These are phyloP conservation scores for Syzygium oleosum DNA, from an alignment of 345 rosid species.

Conservation along the genomic window DNA sequence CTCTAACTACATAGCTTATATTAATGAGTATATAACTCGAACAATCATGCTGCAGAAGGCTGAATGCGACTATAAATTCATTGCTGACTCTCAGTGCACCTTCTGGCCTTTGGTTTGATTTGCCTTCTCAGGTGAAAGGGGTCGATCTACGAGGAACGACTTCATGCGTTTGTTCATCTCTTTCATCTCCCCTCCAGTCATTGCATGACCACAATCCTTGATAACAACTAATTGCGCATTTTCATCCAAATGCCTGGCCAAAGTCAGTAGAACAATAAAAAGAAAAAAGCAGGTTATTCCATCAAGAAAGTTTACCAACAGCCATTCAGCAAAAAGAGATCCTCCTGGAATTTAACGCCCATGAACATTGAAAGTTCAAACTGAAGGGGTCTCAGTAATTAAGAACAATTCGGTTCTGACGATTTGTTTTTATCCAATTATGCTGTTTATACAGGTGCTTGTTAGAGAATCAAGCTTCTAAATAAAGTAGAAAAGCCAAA, in stretches of 20 bases:
- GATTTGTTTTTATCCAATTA: neutral
- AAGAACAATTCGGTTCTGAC: neutral
- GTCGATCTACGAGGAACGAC: neutral
- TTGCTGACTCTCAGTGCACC: neutral
- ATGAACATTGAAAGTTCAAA: neutral
- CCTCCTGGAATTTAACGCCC: neutral
- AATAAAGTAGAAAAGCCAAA: neutral
- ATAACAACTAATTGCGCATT: neutral
- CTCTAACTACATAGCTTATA: neutral
- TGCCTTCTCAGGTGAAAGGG: neutral
- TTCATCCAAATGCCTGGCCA: slow-evolving; percentile 3
- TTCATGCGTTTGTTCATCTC: neutral
- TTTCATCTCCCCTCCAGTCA: neutral
- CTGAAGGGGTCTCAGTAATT: neutral
- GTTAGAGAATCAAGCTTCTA: neutral
- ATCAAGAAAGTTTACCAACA: neutral
- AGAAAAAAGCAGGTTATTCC: neutral
- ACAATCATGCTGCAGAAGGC: neutral
- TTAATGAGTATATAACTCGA: neutral
- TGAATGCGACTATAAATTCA: neutral
- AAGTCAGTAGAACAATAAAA: neutral
- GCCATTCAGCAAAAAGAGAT: no score
- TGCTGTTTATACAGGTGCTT: neutral
- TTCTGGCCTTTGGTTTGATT: neutral
- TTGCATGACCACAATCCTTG: slow-evolving; percentile 2